These are phyloP conservation scores for Fusarium goolgardi DNA, from an alignment of 2,329 filamentous ascomycete species.

Conservation along the genomic window DNA sequence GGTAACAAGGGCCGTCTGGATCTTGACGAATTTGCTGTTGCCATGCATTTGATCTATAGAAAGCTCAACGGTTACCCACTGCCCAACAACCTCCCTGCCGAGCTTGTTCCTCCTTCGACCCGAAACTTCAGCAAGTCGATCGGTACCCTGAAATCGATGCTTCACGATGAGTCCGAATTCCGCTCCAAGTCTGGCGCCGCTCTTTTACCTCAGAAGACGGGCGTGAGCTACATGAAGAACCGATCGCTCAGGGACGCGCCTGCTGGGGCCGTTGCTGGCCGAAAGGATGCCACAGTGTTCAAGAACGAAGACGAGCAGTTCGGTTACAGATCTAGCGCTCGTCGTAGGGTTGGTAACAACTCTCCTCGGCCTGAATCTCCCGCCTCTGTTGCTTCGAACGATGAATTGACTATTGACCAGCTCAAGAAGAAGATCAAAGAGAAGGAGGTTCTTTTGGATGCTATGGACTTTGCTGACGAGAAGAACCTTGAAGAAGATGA, in stretches of 20 bases:
- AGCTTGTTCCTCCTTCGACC: conserved; percentile 94
- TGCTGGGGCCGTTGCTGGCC: conserved; percentile 67
- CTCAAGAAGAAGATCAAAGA: conserved; percentile 92
- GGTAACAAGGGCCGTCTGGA: conserved; percentile 95
- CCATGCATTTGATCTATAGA: conserved; percentile 98
- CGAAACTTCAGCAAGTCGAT: conserved; percentile 94
- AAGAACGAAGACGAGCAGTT: conserved; percentile 95
- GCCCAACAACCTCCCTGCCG: conserved; percentile 85
- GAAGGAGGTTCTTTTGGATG: conserved; percentile 93
- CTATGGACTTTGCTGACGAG: conserved; percentile 96
- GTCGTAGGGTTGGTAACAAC: conserved; percentile 81
- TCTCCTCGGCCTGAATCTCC: conserved; percentile 86
- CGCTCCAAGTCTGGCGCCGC: conserved; percentile 91
- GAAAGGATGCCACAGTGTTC: conserved; percentile 96
- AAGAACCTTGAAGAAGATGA: conserved; percentile 91
- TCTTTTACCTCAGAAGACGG: conserved; percentile 92
- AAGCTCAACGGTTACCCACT: conserved; percentile 96
- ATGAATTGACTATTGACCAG: conserved; percentile 88
- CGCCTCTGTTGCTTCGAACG: conserved; percentile 74
- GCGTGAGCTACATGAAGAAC: conserved; percentile 97
- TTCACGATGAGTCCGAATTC: conserved; percentile 88
- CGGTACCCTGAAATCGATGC: conserved; percentile 88
- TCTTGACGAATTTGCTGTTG: conserved; percentile 96
- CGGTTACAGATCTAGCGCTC: conserved; percentile 93
- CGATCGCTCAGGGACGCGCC: conserved; percentile 84